Evolutionary conservation across 2,329 filamentous ascomycete genomes (phyloP).

Genomic region (Trichoderma simmonsii): DNA sequence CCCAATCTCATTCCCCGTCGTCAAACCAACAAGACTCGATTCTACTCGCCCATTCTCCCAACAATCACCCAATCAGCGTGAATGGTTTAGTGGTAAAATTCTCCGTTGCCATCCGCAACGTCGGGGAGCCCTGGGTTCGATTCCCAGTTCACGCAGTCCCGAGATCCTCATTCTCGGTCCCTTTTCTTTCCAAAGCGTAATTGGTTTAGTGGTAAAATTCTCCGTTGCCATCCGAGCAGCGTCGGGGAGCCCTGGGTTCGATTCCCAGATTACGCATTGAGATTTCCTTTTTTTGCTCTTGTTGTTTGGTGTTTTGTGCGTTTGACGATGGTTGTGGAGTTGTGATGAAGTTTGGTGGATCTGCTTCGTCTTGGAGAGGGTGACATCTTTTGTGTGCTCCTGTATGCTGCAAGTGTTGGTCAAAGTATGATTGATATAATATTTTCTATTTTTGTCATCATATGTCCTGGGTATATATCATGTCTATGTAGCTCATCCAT

Average conservation of each 20-base stretch:
- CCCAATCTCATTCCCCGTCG: no score
- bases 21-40: background rate
- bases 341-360: background rate
- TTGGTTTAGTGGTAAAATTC: constrained; percentile 34
- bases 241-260: constrained; percentile 35
- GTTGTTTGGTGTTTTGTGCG: background rate
- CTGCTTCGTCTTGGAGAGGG: background rate
- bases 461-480: constrained; percentile 11
- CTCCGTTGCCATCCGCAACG: constrained; percentile 22
- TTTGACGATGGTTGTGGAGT: background rate
- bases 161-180: background rate
- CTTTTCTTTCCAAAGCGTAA: constrained; percentile 20
- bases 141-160: constrained; percentile 22
- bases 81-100: constrained; percentile 25
- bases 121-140: constrained; percentile 23
- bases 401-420: background rate
- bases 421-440: background rate
- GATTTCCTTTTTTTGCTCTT: background rate
- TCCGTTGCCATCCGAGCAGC: constrained; percentile 30
- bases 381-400: background rate
- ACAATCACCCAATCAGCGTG: constrained; percentile 10
- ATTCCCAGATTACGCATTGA: constrained; percentile 33
- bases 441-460: background rate
- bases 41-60: background rate
- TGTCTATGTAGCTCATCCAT: background rate